Percentiles rank a stretch among this genome's conserved stretches.
Conservation (phyloP, 2,329 filamentous ascomycete species). For the Colletotrichum sp. region DNA sequence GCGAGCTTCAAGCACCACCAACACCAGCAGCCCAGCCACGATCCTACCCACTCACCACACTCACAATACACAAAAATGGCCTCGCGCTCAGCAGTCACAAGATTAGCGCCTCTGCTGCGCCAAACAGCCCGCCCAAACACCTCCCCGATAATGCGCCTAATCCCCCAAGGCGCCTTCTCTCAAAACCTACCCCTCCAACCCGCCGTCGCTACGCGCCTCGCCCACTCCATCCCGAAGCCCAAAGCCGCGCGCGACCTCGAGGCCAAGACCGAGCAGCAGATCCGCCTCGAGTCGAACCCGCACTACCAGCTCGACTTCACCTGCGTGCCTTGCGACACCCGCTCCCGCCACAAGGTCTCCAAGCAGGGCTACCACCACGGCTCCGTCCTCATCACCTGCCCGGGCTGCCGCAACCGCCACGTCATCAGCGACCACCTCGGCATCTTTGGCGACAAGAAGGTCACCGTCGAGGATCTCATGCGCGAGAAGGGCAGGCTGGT, state of each 20-base stretch:
- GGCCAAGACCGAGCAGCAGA: constrained; percentile 23
- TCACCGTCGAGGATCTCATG: constrained; percentile 81
- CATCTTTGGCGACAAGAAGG: constrained; percentile 74
- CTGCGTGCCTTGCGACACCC: constrained; percentile 81
- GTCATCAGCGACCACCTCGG: constrained; percentile 88
- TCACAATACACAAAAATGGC: constrained; percentile 2
- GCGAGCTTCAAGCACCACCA: neutral
- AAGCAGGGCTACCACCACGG: constrained; percentile 96
- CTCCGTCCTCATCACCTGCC: constrained; percentile 88
- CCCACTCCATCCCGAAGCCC: constrained; percentile 30
- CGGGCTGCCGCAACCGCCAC: constrained; percentile 84
- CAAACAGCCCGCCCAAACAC: neutral
- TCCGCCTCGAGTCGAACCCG: constrained; percentile 51
- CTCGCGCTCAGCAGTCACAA: neutral
- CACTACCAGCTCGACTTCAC: constrained; percentile 92
- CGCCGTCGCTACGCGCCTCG: constrained; percentile 21
- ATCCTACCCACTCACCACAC: neutral
- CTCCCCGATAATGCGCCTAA: neutral
- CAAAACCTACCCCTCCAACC: neutral
- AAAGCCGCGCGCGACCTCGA: constrained; percentile 22
- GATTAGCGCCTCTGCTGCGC: constrained; percentile 12
- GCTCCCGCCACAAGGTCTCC: constrained; percentile 84
- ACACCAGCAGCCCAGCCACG: neutral
- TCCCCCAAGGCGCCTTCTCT: neutral
- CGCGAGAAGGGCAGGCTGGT: constrained; percentile 76